Conservation (phyloP, 257 asterid species). For the Fraxinus quadrangulata region DNA sequence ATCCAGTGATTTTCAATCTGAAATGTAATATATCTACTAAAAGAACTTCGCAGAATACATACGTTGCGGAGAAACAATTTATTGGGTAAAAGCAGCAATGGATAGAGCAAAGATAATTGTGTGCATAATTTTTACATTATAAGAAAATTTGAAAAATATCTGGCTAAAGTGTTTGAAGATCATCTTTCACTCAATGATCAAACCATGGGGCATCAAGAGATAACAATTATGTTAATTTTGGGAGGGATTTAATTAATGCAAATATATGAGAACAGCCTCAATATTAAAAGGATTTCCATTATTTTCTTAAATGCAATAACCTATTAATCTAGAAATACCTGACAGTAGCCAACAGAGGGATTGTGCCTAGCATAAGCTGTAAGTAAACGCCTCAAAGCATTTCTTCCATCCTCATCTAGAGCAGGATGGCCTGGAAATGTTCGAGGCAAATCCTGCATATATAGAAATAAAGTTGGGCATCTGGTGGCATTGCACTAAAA, state of each 20-base stretch:
- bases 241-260: neutral
- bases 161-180: neutral
- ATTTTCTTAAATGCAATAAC: neutral
- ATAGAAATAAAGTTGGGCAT: constrained; percentile 27
- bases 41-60: neutral
- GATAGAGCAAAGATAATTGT: neutral
- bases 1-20: neutral
- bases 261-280: neutral
- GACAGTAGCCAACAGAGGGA: constrained; percentile 94
- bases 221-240: neutral
- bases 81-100: neutral
- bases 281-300: neutral
- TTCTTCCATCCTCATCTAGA: constrained; percentile 89
- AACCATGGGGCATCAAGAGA: neutral
- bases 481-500: constrained; percentile 23
- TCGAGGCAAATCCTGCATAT: constrained; percentile 84
- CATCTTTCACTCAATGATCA: neutral
- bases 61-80: neutral
- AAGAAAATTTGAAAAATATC: neutral
- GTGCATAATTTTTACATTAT: neutral
- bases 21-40: neutral
- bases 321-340: constrained; percentile 49
- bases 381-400: constrained; percentile 90
- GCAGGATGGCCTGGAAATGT: constrained; percentile 99
- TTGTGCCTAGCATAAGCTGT: constrained; percentile 94